A percentile compares a stretch with the other conserved stretches of the same genome.
phyloP scores from a whole-genome alignment of 371 early-diverging fungal genomes.

The Cokeromyces recurvatus region DNA sequence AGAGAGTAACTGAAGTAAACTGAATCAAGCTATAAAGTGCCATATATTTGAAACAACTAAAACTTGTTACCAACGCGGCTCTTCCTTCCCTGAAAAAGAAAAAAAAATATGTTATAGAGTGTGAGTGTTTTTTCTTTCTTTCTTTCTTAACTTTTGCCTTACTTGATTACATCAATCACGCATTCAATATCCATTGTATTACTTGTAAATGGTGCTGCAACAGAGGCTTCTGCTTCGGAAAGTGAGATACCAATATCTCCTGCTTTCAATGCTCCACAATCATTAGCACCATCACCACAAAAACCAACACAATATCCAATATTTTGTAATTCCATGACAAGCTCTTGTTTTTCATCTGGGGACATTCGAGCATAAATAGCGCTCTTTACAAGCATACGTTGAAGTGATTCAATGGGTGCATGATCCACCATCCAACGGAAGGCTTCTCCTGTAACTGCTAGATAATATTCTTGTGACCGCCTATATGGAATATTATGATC shows the following conservation, averaged over 20 bases:
- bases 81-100: slow-evolving; percentile 81
- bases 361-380: slow-evolving; percentile 98
- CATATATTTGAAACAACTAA: slow-evolving; percentile 98
- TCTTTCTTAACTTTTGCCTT: no score
- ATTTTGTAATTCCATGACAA: slow-evolving; percentile 85
- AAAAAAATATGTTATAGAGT: no score
- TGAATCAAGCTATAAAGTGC: slow-evolving; percentile 88
- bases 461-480: slow-evolving; percentile 43
- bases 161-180: slow-evolving; percentile 86
- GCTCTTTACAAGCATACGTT: slow-evolving; percentile 84
- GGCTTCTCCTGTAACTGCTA: slow-evolving; percentile 95
- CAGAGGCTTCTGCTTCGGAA: slow-evolving; percentile 95
- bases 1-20: slow-evolving; percentile 84
- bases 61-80: slow-evolving; percentile 95
- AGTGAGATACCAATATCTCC: slow-evolving; percentile 98
- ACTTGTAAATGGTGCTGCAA: slow-evolving; percentile 97
- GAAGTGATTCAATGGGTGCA: slow-evolving; percentile 60
- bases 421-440: slow-evolving; percentile 93
- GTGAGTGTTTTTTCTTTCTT: no score
- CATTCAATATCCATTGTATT: slow-evolving; percentile 85
- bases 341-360: slow-evolving; percentile 96
- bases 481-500: slow-evolving; percentile 11
- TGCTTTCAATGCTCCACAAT: slow-evolving; percentile 97
- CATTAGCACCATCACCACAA: slow-evolving; percentile 99
- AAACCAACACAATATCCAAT: slow-evolving; percentile 93